Evolutionary conservation across 306 rosid genomes (phyloP), one percentile per base, ranked within the genome.

Genomic region (Oxytropis ochrocephala): DNA sequence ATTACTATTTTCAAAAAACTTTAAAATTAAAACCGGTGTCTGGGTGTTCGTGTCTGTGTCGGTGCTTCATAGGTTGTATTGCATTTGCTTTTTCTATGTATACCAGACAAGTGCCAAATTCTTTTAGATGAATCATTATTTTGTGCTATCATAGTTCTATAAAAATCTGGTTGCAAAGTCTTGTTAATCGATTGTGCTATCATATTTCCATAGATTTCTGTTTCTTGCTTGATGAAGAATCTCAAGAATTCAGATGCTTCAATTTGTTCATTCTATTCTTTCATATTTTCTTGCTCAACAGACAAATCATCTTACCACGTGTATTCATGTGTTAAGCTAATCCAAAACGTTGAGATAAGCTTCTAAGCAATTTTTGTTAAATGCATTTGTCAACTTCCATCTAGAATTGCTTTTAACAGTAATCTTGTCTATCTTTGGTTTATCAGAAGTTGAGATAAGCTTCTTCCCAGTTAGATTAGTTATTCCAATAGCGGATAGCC

Each of bases 101-200:
- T 44, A 48, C 43, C 6, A 43, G 69, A 58, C 36, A 69, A 41
- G 51, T 57, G 19, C 29, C 16, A 35, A 50, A 69, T 74, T 78
- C 58, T 64, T 73, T 74, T 70, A 53, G 41, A 36, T 75, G 72
- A 76, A 38, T 74, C 52, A 38, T 63, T 76, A 18, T 53, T 49
- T 33, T 32, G n/a, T 17, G 38, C 13, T 80, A 52, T 58, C 49
- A 6, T 56, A 33, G n/a, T 14, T 32, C 29, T 9, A n/a, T 9
- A 0, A 8, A 16, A 68, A 24, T 8, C 39, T 39, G 32, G 44
- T 50, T 58, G 55, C 39, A 11, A 24, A 17, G 51, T 66, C 10
- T 27, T 44, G 32, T 11, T 38, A 1, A 38, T 38, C 8, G 43
- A 38, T 38, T 38, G 43, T 38, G 42, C 8, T 2, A 36, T 8